phyloP scores from a whole-genome alignment of 2,329 filamentous ascomycete genomes.

The Ilyonectria destructans region DNA sequence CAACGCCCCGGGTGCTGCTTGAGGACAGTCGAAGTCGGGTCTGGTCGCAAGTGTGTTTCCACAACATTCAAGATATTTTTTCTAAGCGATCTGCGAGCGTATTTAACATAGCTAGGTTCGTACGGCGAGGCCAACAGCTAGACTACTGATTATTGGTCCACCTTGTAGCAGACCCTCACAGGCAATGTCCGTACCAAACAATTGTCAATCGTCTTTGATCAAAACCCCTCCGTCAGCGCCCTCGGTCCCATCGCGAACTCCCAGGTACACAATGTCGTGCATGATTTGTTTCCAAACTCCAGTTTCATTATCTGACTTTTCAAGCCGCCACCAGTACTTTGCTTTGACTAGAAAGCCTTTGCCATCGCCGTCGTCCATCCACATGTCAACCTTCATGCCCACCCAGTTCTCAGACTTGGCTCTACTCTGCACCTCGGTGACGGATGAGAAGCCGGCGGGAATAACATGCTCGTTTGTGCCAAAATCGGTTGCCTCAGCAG shows the following conservation, averaged over 20 bases:
- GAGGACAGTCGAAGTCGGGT: no score
- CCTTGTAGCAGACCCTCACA: no score
- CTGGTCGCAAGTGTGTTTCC: no score
- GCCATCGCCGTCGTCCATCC: constrained; percentile 39
- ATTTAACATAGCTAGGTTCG: no score
- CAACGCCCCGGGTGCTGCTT: neutral
- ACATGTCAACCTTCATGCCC: constrained; percentile 51
- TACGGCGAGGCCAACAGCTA: no score
- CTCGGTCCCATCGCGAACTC: constrained; percentile 27
- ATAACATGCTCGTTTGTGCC: constrained; percentile 33
- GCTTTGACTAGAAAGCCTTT: constrained; percentile 46
- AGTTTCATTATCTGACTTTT: constrained; percentile 31
- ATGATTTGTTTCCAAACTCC: constrained; percentile 41
- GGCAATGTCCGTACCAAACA: no score
- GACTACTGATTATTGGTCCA: no score
- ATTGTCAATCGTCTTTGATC: neutral
- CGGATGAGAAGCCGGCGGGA: constrained; percentile 32
- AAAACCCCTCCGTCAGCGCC: constrained; percentile 2
- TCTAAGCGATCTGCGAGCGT: no score
- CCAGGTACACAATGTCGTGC: constrained; percentile 31
- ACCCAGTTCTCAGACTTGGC: constrained; percentile 44
- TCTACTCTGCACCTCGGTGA: constrained; percentile 27
- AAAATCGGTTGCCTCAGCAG: constrained; percentile 18
- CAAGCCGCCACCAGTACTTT: constrained; percentile 52
- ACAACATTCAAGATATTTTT: no score